Conservation (phyloP, 345 rosid species). For the Moricandia moricandioides region DNA sequence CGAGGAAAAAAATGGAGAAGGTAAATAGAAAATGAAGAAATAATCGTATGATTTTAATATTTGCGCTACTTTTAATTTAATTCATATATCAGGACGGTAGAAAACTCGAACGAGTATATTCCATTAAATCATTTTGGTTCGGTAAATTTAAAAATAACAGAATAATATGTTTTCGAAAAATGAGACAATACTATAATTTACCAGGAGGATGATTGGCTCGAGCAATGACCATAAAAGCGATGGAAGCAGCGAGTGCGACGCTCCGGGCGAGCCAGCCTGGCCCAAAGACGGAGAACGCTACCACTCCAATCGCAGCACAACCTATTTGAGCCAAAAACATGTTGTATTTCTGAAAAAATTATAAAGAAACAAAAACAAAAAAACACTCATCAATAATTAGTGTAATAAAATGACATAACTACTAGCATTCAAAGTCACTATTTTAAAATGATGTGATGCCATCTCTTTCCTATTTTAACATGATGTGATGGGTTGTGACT, state of each 20-base stretch:
- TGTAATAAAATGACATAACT: neutral
- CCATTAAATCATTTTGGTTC: no score
- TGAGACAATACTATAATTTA: slow-evolving; percentile 11
- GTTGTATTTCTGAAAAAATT: slow-evolving; percentile 77
- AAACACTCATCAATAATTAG: neutral
- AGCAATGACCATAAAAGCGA: slow-evolving; percentile 79
- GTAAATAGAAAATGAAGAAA: no score
- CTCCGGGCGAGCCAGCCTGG: slow-evolving; percentile 91
- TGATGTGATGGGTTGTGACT: slow-evolving; percentile 11
- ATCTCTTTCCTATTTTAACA: neutral
- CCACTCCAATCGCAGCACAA: slow-evolving; percentile 81
- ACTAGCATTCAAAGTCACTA: neutral
- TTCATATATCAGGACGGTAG: no score
- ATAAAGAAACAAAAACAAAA: neutral
- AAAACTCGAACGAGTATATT: no score
- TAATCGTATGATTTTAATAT: no score
- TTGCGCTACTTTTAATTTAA: no score
- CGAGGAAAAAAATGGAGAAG: no score
- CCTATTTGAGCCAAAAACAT: slow-evolving; percentile 92
- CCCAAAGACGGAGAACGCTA: slow-evolving; percentile 65
- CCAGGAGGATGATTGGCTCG: slow-evolving; percentile 91
- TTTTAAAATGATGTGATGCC: neutral
- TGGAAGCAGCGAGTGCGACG: slow-evolving; percentile 66
- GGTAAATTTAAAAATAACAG: no score
- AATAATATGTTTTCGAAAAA: neutral